Percentiles rank a stretch among this genome's conserved stretches.
Conservation (phyloP, 768 basidiomycete species). For the Xerocomellus dryophilus region DNA sequence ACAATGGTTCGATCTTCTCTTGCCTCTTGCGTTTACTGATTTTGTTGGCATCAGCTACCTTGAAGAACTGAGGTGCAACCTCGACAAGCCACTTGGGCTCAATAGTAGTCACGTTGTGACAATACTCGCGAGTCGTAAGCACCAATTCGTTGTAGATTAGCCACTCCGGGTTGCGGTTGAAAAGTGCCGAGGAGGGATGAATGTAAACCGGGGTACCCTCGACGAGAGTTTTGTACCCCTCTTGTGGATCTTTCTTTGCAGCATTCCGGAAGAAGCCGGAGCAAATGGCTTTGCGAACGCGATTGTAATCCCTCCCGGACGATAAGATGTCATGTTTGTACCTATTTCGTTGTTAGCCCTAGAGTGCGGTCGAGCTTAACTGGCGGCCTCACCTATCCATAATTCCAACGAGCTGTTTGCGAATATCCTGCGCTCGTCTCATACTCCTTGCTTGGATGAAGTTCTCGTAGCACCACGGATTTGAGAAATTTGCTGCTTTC, state of each 20-base stretch:
- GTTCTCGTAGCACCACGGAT: slow-evolving; percentile 99
- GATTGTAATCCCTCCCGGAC: slow-evolving; percentile 89
- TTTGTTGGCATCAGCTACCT: slow-evolving; percentile 95
- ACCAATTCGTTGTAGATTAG: slow-evolving; percentile 94
- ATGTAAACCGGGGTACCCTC: slow-evolving; percentile 99
- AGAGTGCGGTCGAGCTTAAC: neutral
- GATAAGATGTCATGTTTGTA: slow-evolving; percentile 97
- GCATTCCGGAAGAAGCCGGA: slow-evolving; percentile 98
- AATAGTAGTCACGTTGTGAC: slow-evolving; percentile 89
- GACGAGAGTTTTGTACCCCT: slow-evolving; percentile 96
- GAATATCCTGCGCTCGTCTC: slow-evolving; percentile 94
- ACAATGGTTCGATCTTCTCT: slow-evolving; percentile 96
- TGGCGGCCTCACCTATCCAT: slow-evolving; percentile 81
- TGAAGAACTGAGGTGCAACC: slow-evolving; percentile 98
- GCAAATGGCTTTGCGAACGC: slow-evolving; percentile 91
- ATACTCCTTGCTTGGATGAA: slow-evolving; percentile 98
- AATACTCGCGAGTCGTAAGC: slow-evolving; percentile 93
- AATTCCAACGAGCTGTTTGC: slow-evolving; percentile 96
- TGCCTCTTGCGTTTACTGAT: slow-evolving; percentile 95
- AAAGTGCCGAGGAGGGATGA: slow-evolving; percentile 93
- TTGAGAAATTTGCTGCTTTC: slow-evolving; percentile 94
- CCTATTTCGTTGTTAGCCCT: slow-evolving; percentile 36
- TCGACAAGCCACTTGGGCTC: slow-evolving; percentile 99
- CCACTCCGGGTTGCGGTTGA: slow-evolving; percentile 97
- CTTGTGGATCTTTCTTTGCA: slow-evolving; percentile 97